A percentile compares a stretch with the other conserved stretches of the same genome.
Conservation (phyloP, 805 yeast species). For the Pichia insulana region DNA sequence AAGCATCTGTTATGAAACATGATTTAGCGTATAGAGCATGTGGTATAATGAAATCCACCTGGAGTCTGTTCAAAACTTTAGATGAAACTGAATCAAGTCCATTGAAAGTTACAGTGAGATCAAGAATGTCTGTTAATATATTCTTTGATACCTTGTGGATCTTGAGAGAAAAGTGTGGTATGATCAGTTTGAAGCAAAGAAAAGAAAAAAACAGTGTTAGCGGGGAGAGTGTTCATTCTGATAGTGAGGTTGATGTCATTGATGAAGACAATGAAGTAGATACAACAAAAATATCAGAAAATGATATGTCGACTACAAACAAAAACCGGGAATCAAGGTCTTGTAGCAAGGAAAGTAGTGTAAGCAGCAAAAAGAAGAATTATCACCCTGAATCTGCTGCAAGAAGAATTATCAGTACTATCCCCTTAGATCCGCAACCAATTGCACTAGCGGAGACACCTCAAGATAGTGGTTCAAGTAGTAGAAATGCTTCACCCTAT, state of each 20-base stretch:
- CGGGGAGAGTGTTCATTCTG: constrained; percentile 12
- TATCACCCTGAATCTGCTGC: constrained; percentile 63
- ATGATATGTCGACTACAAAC: constrained; percentile 18
- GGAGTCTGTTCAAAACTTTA: constrained; percentile 75
- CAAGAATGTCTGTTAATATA: constrained; percentile 87
- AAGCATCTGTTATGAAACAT: constrained; percentile 80
- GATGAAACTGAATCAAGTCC: constrained; percentile 40
- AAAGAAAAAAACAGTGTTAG: constrained; percentile 7
- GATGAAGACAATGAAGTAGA: constrained; percentile 13
- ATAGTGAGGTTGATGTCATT: constrained; percentile 9
- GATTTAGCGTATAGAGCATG: constrained; percentile 90
- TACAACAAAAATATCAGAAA: constrained; percentile 14
- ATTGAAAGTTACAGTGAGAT: constrained; percentile 49
- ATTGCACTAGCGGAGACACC: constrained; percentile 33
- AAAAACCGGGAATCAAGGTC: constrained; percentile 16
- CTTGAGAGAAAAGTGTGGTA: constrained; percentile 79
- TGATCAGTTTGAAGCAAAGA: constrained; percentile 51
- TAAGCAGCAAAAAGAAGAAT: constrained; percentile 16
- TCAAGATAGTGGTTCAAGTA: constrained; percentile 9
- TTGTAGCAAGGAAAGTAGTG: constrained; percentile 9
- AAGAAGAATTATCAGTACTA: constrained; percentile 63
- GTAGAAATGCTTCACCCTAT: constrained; percentile 14
- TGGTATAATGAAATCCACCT: constrained; percentile 88
- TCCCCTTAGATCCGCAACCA: constrained; percentile 80
- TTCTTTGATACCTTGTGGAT: constrained; percentile 87